These are phyloP conservation scores for Fraxinus pennsylvanica DNA, from an alignment of 257 asterid species.

Conservation along the genomic window DNA sequence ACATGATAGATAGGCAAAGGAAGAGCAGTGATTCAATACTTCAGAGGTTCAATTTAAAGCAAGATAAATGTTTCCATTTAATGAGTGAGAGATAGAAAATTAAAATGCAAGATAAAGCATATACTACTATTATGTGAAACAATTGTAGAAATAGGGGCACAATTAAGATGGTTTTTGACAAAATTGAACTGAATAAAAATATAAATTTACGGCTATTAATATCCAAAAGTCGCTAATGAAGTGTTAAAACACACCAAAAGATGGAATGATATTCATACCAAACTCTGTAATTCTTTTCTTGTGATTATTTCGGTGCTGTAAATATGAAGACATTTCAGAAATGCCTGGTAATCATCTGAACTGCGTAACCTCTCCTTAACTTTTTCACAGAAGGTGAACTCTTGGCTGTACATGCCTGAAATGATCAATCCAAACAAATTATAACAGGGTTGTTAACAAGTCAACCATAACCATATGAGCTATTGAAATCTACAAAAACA, in stretches of 20 bases:
- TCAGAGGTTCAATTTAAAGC: conserved; percentile 7
- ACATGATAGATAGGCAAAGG: conserved; percentile 9
- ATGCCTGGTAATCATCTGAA: conserved; percentile 91
- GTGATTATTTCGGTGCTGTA: conserved; percentile 93
- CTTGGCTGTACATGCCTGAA: conserved; percentile 73
- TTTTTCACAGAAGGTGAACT: conserved; percentile 84
- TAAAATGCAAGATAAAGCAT: conserved; percentile 6
- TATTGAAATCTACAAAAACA: not conserved
- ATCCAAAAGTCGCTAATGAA: conserved; percentile 7
- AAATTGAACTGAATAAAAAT: conserved; percentile 12
- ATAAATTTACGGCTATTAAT: not conserved
- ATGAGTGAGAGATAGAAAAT: not conserved
- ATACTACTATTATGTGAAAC: conserved; percentile 9
- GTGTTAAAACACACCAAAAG: conserved; percentile 12
- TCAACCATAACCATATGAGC: conserved; percentile 7
- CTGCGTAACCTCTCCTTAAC: conserved; percentile 83
- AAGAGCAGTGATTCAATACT: conserved; percentile 6
- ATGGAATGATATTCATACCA: conserved; percentile 59
- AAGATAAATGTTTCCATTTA: conserved; percentile 2
- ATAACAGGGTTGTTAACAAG: conserved; percentile 13
- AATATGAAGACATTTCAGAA: conserved; percentile 92
- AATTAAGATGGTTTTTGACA: not conserved
- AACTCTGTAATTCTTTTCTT: conserved; percentile 73
- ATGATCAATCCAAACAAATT: conserved; percentile 32
- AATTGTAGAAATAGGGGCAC: conserved; percentile 6